These are phyloP conservation scores for Papiliotrema terrestris DNA, from an alignment of 1,284 basidiomycete genomes.

Conservation along the genomic window DNA sequence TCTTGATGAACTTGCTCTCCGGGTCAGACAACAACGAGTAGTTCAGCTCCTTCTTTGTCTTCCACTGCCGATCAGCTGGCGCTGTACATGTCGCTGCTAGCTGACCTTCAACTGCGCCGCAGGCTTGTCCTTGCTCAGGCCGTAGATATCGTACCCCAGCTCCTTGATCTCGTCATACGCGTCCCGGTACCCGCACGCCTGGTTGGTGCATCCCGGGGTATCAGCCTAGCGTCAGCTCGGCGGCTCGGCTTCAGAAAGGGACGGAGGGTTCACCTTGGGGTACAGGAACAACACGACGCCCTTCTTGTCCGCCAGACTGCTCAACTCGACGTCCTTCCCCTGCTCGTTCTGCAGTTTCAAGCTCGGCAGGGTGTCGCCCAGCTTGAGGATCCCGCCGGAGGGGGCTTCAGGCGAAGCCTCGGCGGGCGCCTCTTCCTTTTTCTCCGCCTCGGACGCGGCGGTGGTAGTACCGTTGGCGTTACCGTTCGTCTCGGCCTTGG, in stretches of 20 bases:
- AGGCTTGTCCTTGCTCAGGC: slow-evolving; percentile 78
- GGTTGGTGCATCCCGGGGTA: slow-evolving; percentile 71
- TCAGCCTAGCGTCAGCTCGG: slow-evolving; percentile 50
- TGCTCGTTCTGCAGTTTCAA: slow-evolving; percentile 66
- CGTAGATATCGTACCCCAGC: slow-evolving; percentile 72
- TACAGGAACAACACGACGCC: slow-evolving; percentile 76
- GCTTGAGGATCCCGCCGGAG: slow-evolving; percentile 52
- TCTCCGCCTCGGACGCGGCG: slow-evolving; percentile 26
- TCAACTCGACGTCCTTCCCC: slow-evolving; percentile 47
- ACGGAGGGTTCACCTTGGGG: slow-evolving; percentile 40
- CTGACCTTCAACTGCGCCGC: slow-evolving; percentile 71
- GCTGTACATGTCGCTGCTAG: background rate
- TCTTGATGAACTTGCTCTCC: slow-evolving; percentile 69
- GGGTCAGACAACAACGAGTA: slow-evolving; percentile 86
- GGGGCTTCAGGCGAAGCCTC: slow-evolving; percentile 30
- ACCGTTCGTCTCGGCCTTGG: slow-evolving; percentile 7
- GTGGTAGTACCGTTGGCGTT: slow-evolving; percentile 4
- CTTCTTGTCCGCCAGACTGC: slow-evolving; percentile 54
- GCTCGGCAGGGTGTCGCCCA: slow-evolving; percentile 74
- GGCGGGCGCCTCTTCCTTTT: slow-evolving; percentile 34
- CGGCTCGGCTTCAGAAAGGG: slow-evolving; percentile 1
- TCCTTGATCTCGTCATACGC: slow-evolving; percentile 68
- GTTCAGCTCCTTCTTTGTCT: slow-evolving; percentile 65
- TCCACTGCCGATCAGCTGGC: slow-evolving; percentile 37
- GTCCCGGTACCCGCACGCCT: slow-evolving; percentile 87